Base-by-base conservation (phyloP, 495 filamentous ascomycete species). In the Hypoxylon fragiforme region DNA sequence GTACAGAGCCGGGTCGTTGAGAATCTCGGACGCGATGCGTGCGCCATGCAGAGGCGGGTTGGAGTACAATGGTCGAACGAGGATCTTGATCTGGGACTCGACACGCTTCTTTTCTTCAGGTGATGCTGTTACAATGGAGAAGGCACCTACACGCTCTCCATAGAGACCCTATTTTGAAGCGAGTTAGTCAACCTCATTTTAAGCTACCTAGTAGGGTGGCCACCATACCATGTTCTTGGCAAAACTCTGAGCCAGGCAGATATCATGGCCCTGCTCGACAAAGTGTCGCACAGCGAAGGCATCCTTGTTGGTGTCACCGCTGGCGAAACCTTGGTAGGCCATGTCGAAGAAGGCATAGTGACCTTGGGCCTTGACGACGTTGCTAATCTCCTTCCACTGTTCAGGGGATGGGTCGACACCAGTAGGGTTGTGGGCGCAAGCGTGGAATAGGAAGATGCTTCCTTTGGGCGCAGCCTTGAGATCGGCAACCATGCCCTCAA, bases 301-400 rank as follows among this genome's bases (percentile, higher is more conserved):
- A 73, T 98, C 94, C 66, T 81, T 81, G 75, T 96, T 81, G 40
- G 91, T 92, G 76, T 95, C 85, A 52, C 94, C 94, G 56, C 86
- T 91, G 44, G 94, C 94, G 66, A 98, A 98, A 57, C 94, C 94
- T 77, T 98, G 92, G 81, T 98, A 98, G 54, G 94, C 94, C 94
- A 98, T 98, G 74, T 98, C 94, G 77, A 98, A 98, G 83, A 98
- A 96, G 47, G 91, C 83, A 68, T 85, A 96, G 80, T 97, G 94
- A 34, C 81, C 86, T 74, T 89, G 85, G 73, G 83, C 81, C 84
- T 95, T 95, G 65, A 97, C 82, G 51, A 86, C 92, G 57, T 90
- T 78, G 79, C 86, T 88, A 66, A 98, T 96, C 75, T 90, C 76
- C 74, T 84, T 86, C 94, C 94, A 98, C 77, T 98, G 94, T 65